Evolutionary conservation across 179 eudicot species (phyloP).

Genomic region (Silene coronaria): DNA sequence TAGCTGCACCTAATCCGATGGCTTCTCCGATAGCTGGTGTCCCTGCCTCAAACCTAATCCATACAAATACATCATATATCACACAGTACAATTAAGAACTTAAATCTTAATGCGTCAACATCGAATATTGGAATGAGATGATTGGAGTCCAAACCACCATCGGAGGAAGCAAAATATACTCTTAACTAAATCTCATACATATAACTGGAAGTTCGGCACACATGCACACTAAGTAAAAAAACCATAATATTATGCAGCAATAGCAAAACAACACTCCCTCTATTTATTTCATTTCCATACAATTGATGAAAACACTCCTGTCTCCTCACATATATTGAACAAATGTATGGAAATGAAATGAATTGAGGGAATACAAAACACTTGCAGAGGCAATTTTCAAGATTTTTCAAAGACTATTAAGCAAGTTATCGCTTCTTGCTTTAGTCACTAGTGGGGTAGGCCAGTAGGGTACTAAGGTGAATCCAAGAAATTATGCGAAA

Average conservation of each 20-base stretch:
- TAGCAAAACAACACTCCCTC: no score
- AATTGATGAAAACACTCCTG: no score
- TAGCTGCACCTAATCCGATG: conserved; percentile 92
- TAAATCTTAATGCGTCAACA: neutral
- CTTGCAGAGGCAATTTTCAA: no score
- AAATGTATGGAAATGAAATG: neutral
- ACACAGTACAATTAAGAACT: neutral
- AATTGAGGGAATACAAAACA: neutral
- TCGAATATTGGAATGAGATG: no score
- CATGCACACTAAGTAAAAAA: neutral
- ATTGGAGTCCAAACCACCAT: no score
- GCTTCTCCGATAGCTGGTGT: conserved; percentile 98
- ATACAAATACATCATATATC: conserved; percentile 3
- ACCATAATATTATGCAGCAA: no score
- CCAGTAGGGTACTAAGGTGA: no score
- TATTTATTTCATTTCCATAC: no score
- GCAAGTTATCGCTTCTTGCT: neutral
- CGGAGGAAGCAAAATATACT: no score
- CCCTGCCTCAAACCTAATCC: conserved; percentile 90
- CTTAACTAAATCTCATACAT: no score
- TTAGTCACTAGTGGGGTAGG: neutral
- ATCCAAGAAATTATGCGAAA: neutral
- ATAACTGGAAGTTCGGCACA: no score
- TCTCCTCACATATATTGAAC: no score
- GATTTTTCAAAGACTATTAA: neutral